These are phyloP conservation scores for Lactifluus pinguis DNA, from an alignment of 768 basidiomycete genomes.

Conservation along the genomic window DNA sequence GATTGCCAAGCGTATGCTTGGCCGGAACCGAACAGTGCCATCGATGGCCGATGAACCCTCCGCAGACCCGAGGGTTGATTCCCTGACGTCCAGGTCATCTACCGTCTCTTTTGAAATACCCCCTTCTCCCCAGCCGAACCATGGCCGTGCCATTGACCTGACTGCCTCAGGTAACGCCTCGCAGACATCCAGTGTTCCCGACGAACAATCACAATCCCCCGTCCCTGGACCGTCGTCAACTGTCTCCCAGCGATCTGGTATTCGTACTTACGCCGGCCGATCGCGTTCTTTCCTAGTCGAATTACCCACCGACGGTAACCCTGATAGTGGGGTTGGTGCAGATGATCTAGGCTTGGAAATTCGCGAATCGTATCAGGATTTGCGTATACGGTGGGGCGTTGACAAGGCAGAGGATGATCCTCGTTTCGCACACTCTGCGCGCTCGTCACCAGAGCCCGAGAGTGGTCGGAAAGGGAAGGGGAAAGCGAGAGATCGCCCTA, in stretches of 20 bases:
- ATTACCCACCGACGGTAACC: conserved; percentile 31
- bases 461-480: conserved; percentile 31
- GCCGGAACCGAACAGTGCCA: conserved; percentile 56
- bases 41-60: conserved; percentile 23
- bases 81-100: conserved; percentile 18
- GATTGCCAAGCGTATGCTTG: conserved; percentile 64
- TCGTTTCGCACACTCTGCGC: conserved; percentile 24
- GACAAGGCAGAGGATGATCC: conserved; percentile 72
- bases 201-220: conserved; percentile 10
- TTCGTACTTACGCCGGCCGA: conserved; percentile 64
- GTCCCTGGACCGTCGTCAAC: conserved; percentile 15
- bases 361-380: conserved; percentile 67
- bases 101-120: conserved; percentile 18
- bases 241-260: conserved; percentile 27
- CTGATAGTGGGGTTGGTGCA: conserved; percentile 26
- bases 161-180: background rate
- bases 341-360: conserved; percentile 35
- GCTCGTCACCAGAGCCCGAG: conserved; percentile 22
- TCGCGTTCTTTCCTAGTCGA: conserved; percentile 75
- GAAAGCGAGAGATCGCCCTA: conserved; percentile 24
- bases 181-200: conserved; percentile 18
- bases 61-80: conserved; percentile 26
- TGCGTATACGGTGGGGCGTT: conserved; percentile 74
- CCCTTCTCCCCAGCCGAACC: conserved; percentile 16
- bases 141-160: conserved; percentile 13